Conservation (phyloP, 495 filamentous ascomycete species). For the Penicillium simplicissimum region DNA sequence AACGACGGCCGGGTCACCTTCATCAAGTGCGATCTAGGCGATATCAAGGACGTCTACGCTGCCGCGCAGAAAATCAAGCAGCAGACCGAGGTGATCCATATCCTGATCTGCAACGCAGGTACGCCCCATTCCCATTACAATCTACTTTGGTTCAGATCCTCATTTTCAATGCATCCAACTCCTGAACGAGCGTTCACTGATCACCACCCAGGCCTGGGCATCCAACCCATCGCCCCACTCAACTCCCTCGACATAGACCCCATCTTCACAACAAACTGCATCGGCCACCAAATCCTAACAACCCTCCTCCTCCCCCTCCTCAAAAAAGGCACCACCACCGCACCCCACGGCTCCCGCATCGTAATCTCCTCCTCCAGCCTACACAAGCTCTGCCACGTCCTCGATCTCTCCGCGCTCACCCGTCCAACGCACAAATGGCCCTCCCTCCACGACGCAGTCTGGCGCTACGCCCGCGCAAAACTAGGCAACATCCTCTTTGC, state of each 20-base stretch:
- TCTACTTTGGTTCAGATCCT: no score
- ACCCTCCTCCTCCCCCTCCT: slow-evolving; percentile 37
- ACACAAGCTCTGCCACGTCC: slow-evolving; percentile 25
- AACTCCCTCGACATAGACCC: slow-evolving; percentile 30
- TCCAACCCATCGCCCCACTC: slow-evolving; percentile 23
- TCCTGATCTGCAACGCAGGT: slow-evolving; percentile 46
- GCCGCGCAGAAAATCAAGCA: slow-evolving; percentile 25
- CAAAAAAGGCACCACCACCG: slow-evolving; percentile 15
- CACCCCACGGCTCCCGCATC: slow-evolving; percentile 28
- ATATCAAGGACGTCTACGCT: slow-evolving; percentile 28
- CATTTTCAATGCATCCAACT: no score
- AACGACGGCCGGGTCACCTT: slow-evolving; percentile 30
- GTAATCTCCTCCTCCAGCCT: slow-evolving; percentile 34
- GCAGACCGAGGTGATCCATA: slow-evolving; percentile 31
- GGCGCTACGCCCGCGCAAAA: slow-evolving; percentile 45
- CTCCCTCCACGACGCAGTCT: slow-evolving; percentile 21
- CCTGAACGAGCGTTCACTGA: not conserved
- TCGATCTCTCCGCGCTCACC: slow-evolving; percentile 29
- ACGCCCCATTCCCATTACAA: not conserved
- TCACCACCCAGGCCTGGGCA: slow-evolving; percentile 5
- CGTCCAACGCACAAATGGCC: slow-evolving; percentile 22
- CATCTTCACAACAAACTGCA: slow-evolving; percentile 42
- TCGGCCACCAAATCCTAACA: slow-evolving; percentile 40
- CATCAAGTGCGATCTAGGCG: slow-evolving; percentile 32
- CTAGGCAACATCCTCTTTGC: slow-evolving; percentile 47